Conservation (phyloP, 78 protist genomes). For the Paratrimastix pyriformis region DNA sequence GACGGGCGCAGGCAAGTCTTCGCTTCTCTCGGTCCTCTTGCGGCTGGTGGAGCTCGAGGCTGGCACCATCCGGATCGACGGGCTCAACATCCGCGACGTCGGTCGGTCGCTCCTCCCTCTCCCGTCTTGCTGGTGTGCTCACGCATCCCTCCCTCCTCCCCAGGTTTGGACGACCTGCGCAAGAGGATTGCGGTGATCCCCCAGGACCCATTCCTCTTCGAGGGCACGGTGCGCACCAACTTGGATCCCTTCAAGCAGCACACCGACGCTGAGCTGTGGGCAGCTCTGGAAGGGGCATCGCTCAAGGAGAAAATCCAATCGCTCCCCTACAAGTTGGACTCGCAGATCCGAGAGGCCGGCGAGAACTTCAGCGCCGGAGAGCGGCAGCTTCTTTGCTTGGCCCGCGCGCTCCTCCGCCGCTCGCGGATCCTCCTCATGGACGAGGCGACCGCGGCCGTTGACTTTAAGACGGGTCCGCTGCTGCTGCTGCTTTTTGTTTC, state of each 20-base stretch:
- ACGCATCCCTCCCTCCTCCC: not conserved
- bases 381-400: slow-evolving; percentile 8
- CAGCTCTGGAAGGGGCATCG: not conserved
- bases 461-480: no score
- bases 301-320: not conserved
- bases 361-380: slow-evolving; percentile 3
- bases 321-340: not conserved
- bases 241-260: slow-evolving; percentile 16
- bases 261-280: slow-evolving; percentile 4
- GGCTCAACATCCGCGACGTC: not conserved
- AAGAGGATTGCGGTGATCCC: not conserved
- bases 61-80: slow-evolving; percentile 20
- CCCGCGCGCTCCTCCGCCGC: slow-evolving; percentile 8
- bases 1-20: slow-evolving; percentile 28
- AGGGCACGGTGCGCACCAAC: slow-evolving; percentile 32
- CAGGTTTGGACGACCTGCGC: slow-evolving; percentile 4
- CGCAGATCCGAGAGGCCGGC: slow-evolving; percentile 1
- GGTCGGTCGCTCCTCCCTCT: not conserved
- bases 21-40: slow-evolving; percentile 11
- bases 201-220: slow-evolving; percentile 29
- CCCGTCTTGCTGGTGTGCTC: no score
- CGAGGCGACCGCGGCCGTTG: no score
- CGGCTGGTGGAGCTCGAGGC: slow-evolving; percentile 20
- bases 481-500: slow-evolving; percentile 6
- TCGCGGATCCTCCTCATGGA: not conserved